Conservation (phyloP, 148 eudicot genomes). For the Limonium bicolor region DNA sequence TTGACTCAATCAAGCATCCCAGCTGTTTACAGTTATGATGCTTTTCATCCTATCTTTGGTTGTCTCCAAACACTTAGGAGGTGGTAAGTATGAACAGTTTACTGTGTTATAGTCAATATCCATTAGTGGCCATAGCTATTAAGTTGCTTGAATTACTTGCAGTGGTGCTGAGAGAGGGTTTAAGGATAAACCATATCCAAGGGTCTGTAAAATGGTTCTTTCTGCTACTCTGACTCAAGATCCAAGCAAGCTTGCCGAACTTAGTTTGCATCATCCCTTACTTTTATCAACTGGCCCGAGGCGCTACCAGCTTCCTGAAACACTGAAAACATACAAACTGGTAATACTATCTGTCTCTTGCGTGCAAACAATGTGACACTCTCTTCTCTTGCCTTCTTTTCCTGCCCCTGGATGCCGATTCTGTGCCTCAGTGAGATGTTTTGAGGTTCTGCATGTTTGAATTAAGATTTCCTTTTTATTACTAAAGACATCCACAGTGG, state of each 20-base stretch:
- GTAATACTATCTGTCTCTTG: conserved; percentile 20
- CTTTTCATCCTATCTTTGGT: conserved; percentile 26
- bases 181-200: conserved; percentile 53
- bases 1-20: conserved; percentile 29
- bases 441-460: too few relatives aligned
- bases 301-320: conserved; percentile 76
- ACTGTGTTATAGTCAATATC: too few relatives aligned
- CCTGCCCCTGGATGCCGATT: too few relatives aligned
- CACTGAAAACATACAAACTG: conserved; percentile 59
- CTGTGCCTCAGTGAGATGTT: too few relatives aligned
- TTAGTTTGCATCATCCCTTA: conserved; percentile 84
- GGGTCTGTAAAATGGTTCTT: conserved; percentile 86
- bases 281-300: conserved; percentile 56
- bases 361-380: too few relatives aligned
- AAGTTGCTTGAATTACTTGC: conserved; percentile 17
- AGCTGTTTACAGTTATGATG: conserved; percentile 13
- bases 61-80: conserved; percentile 62
- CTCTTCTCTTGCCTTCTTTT: too few relatives aligned
- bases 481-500: too few relatives aligned
- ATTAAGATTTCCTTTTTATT: too few relatives aligned
- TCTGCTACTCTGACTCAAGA: conserved; percentile 92
- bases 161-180: conserved; percentile 88
- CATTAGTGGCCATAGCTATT: too few relatives aligned
- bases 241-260: conserved; percentile 86
- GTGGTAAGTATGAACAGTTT: conserved; percentile 29